Evolutionary conservation across 768 basidiomycete species (phyloP), one percentile per base, ranked within the genome.

Genomic region (Leucogyrophana mollusca): DNA sequence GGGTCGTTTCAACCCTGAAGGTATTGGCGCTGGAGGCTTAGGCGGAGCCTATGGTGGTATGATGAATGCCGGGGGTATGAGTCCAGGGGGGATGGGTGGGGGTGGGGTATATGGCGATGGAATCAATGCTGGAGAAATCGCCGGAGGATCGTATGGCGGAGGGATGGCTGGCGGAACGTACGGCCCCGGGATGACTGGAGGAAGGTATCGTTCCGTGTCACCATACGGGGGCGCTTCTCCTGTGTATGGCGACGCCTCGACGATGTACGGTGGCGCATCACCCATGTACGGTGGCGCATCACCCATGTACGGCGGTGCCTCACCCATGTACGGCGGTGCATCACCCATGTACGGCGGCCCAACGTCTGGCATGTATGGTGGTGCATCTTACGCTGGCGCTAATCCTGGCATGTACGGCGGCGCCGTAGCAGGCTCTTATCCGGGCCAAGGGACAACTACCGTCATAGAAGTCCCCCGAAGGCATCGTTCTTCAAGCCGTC

Each of bases 101-200:
- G 14, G 45, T 17, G 45, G 41, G 17, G 27, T 6, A 17, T 33
- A 14, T 14, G 35, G 35, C 35, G 46, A 39, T 18, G 44, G 39
- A 5, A 39, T 24, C 16, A 27, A 38, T 39, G 44, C 36, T 20
- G 23, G 53, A 43, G 39, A 18, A 3, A 27, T 32, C 34, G 44
- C 36, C 17, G 23, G 53, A 43, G 39, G 24, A 3, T 23, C 50
- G 33, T 53, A 50, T 21, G 40, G 27, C 32, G 22, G 4, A 40
- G 44, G 10, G 51, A 51, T 16, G 16, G 40, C n/a, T 34, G 53
- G 11, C 45, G 40, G 43, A 44, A 42, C 34, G 54, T 47, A 34
- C 51, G 34, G 50, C 53, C 1, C 47, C 54, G 5, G 60, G 57
- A 11, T 56, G 7, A 13, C 27, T 30, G 27, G 27, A 6, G 13